Evolutionary conservation across 2,329 filamentous ascomycete species (phyloP).

Genomic region (Ophiostoma montium): DNA sequence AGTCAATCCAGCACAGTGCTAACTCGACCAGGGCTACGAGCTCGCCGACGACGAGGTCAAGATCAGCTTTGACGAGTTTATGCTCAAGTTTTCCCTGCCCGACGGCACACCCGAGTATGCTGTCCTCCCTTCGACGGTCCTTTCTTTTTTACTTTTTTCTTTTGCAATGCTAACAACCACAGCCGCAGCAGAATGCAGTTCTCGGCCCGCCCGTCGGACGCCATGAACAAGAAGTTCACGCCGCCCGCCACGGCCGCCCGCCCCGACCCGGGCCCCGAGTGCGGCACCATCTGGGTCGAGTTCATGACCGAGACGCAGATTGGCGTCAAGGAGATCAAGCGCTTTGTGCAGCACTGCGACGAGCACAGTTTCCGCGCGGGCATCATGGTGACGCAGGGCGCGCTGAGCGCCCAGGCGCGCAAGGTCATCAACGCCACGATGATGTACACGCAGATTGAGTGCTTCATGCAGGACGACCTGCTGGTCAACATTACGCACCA

Average conservation of each 20-base stretch:
- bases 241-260: slow-evolving; percentile 53
- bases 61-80: slow-evolving; percentile 75
- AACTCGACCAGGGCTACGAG: slow-evolving; percentile 63
- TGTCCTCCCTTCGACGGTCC: no score
- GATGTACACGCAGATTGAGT: slow-evolving; percentile 70
- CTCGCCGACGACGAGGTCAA: slow-evolving; percentile 79
- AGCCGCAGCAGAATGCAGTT: slow-evolving; percentile 79
- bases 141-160: slow-evolving; percentile 2
- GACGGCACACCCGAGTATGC: slow-evolving; percentile 62
- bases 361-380: slow-evolving; percentile 75
- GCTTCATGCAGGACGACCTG: slow-evolving; percentile 89
- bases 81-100: slow-evolving; percentile 51
- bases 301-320: slow-evolving; percentile 68
- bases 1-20: no score
- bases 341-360: slow-evolving; percentile 71
- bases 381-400: slow-evolving; percentile 72
- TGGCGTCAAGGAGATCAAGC: slow-evolving; percentile 83
- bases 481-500: slow-evolving; percentile 97
- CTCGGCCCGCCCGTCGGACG: slow-evolving; percentile 68
- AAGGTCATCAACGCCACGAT: slow-evolving; percentile 72
- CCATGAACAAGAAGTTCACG: slow-evolving; percentile 77
- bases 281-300: slow-evolving; percentile 85
- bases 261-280: slow-evolving; percentile 56
- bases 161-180: not conserved
- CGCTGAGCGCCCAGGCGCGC: slow-evolving; percentile 74